Base-by-base conservation (phyloP, 805 yeast species). In the Starmerella apicola region DNA sequence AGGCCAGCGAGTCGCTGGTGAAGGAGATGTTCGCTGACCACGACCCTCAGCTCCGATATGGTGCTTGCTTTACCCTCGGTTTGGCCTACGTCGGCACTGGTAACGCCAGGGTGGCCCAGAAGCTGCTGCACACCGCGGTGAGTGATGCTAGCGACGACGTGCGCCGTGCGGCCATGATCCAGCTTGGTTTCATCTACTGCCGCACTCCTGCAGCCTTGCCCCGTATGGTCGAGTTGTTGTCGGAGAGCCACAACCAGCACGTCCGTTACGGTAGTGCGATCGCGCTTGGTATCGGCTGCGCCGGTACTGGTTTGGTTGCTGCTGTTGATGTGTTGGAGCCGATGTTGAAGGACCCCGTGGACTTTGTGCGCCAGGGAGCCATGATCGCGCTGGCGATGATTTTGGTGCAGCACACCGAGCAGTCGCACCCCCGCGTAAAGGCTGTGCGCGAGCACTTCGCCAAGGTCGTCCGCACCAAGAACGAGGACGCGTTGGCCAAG, bases 291-390 rank as follows among this genome's bases (percentile, higher is more conserved):
- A 82, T 91, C 46, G 76, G 97, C 3, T 86, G 97, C 68, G 95
- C 96, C 19, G 98, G 98, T 35, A 78, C 91, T 57, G 91, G 86
- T 3, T 65, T 81, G 40, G 75, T 78, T 43, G 77, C 88, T 29
- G 97, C 98, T 0, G 72, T 91, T 48, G 95, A 85, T 44, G 85
- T 91, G 15, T 71, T 91, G 49, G 94, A 83, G 63, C 95, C 96
- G 25, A 71, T 91, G 65, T 74, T 88, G 21, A 83, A 81, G 55
- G 98, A 91, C 62, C 76, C 95, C 1, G 93, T 85, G 32, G 98
- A 91, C 61, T 91, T 88, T 64, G 98, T 91, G 32, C 81, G 97
- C 59, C 98, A 91, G 64, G 97, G 97, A 52, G 95, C 98, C 2
- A 72, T 85, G 62, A 78, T 86, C 60, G 93, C 97, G 2, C 66